phyloP scores from a whole-genome alignment of 148 eudicot genomes.

The Arctostaphylos glauca region DNA sequence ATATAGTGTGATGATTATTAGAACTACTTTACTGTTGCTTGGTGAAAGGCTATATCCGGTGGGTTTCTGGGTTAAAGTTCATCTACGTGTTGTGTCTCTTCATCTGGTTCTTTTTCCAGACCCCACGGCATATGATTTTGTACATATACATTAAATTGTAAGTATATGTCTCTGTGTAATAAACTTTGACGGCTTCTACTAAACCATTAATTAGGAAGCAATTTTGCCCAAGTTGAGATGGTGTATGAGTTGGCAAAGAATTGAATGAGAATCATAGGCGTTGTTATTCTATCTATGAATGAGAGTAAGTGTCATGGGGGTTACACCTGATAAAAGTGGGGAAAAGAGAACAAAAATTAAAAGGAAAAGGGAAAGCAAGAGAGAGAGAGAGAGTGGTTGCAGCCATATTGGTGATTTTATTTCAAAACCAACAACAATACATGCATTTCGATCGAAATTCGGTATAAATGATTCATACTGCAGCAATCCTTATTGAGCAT shows the following conservation, averaged over 20 bases:
- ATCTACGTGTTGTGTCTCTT: not conserved
- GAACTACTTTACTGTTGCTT: not conserved
- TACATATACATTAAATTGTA: not conserved
- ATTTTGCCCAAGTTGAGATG: not conserved
- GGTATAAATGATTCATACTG: not conserved
- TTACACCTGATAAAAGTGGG: not conserved
- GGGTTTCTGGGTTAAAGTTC: not conserved
- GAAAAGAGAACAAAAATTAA: too few species aligned
- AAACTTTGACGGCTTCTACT: not conserved
- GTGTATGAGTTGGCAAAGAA: not conserved
- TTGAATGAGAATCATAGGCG: not conserved
- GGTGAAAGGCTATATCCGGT: not conserved
- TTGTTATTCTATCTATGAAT: not conserved
- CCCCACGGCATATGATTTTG: not conserved
- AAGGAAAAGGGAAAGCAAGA: not conserved
- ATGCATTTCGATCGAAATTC: not conserved
- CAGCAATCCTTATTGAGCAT: too few species aligned
- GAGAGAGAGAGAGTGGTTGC: too few species aligned
- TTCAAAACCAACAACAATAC: not conserved
- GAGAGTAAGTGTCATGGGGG: not conserved
- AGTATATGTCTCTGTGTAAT: not conserved
- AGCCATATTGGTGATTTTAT: not conserved
- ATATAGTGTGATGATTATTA: not conserved
- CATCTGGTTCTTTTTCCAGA: not conserved
- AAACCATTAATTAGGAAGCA: not conserved